These are phyloP conservation scores for Protomyces lactucae-debilis DNA, from an alignment of 1,139 yeast genomes.

Conservation along the genomic window DNA sequence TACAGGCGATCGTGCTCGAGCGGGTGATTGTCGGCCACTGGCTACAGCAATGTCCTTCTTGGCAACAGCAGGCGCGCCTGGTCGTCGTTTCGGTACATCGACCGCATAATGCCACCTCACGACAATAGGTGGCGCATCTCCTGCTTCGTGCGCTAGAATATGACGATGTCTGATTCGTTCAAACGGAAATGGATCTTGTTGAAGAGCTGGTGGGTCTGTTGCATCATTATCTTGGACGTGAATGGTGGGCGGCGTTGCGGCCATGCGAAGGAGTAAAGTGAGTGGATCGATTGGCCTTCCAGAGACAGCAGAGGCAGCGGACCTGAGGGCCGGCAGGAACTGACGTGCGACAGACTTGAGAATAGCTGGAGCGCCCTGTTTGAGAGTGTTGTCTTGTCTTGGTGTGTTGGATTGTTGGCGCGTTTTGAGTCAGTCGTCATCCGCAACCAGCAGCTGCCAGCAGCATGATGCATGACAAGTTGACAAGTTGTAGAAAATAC, in stretches of 20 bases:
- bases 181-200: neutral
- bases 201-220: neutral
- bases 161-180: conserved; percentile 5
- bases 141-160: conserved; percentile 5
- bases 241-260: neutral
- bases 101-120: conserved; percentile 29
- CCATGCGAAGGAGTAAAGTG: neutral
- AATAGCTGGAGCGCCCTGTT: neutral
- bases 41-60: conserved; percentile 43
- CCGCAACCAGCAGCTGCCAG: too few species aligned
- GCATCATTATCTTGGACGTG: neutral
- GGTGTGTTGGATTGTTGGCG: neutral
- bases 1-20: neutral
- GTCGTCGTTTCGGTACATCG: conserved; percentile 33
- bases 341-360: neutral
- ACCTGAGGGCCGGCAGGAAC: neutral
- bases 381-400: neutral
- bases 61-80: conserved; percentile 34
- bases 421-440: neutral
- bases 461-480: too few species aligned
- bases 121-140: conserved; percentile 12
- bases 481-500: too few species aligned
- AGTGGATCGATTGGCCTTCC: neutral
- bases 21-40: neutral
- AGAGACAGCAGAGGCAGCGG: neutral